Evolutionary conservation across 768 basidiomycete species (phyloP).

Genomic region (Suillus spraguei): DNA sequence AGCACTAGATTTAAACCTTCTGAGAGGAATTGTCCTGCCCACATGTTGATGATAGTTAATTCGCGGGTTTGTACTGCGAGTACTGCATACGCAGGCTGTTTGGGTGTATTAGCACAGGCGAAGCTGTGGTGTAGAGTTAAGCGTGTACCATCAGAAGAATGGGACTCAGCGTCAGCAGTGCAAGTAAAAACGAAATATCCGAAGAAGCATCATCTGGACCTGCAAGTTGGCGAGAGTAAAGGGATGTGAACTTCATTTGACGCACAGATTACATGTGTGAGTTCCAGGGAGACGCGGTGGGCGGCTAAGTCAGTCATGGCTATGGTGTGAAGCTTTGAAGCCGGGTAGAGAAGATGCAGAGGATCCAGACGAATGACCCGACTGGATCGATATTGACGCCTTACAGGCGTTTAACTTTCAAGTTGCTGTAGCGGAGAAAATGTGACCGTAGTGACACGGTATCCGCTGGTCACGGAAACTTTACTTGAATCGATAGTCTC

Average conservation of each 20-base stretch:
- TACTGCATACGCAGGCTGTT: slow-evolving; percentile 77
- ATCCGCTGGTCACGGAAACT: no score
- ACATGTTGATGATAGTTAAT: slow-evolving; percentile 80
- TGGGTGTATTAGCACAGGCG: slow-evolving; percentile 13
- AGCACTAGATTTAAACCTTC: slow-evolving; percentile 71
- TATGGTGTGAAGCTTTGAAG: neutral
- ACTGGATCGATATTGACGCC: no score
- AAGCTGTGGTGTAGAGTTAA: neutral
- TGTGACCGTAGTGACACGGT: no score
- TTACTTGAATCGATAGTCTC: no score
- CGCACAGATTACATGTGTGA: slow-evolving; percentile 68
- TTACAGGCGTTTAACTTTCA: no score
- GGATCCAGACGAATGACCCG: no score
- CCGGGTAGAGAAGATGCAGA: neutral
- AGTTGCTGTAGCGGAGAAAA: neutral
- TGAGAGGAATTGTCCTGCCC: slow-evolving; percentile 74
- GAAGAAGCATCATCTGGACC: slow-evolving; percentile 64
- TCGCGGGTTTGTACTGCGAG: slow-evolving; percentile 78
- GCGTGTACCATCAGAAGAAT: slow-evolving; percentile 70
- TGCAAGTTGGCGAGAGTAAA: slow-evolving; percentile 4
- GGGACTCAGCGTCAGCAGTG: slow-evolving; percentile 67
- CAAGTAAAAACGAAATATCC: slow-evolving; percentile 54
- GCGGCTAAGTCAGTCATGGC: slow-evolving; percentile 14
- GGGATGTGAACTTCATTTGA: slow-evolving; percentile 20
- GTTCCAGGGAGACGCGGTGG: slow-evolving; percentile 51